A percentile compares a stretch with the other conserved stretches of the same genome.
phyloP scores from a whole-genome alignment of 176 grass and related monocot genomes.

The Hsuehochloa calcarea region DNA sequence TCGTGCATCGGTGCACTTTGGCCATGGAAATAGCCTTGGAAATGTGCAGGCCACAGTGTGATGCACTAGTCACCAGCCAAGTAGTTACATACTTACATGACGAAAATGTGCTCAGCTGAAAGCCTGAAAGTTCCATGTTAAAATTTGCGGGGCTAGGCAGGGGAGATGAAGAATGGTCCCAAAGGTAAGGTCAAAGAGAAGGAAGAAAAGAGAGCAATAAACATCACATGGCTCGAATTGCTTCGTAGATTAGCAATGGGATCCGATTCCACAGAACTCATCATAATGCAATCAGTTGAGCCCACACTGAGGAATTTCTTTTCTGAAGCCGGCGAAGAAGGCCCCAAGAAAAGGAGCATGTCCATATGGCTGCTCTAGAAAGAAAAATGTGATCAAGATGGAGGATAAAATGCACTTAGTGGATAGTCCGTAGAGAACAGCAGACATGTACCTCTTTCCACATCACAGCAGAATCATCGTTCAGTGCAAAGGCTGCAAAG shows the following conservation, averaged over 20 bases:
- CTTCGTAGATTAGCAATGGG: neutral
- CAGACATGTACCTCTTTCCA: neutral
- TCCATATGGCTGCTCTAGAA: neutral
- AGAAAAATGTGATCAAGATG: constrained; percentile 3
- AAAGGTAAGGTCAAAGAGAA: constrained; percentile 4
- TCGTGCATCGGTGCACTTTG: neutral
- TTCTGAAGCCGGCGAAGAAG: neutral
- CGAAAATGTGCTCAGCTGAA: constrained; percentile 1
- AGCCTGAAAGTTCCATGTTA: neutral
- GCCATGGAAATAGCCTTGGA: constrained; percentile 4
- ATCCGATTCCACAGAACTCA: neutral
- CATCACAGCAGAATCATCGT: neutral
- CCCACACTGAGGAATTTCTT: neutral
- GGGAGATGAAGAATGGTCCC: neutral
- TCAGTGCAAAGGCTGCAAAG: constrained; percentile 1
- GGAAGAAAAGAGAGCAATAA: neutral
- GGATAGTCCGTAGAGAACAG: neutral
- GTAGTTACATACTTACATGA: neutral
- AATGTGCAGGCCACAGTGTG: constrained; percentile 26
- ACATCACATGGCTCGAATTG: neutral
- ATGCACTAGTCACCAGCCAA: neutral
- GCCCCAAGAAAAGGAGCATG: neutral
- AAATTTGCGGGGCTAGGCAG: neutral
- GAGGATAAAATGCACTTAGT: neutral
- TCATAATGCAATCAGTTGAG: neutral